Percentiles rank a stretch among this genome's conserved stretches.
Evolutionary conservation across 202 grass and related monocot genomes (phyloP).

Genomic region (Miscanthus sacchariflorus): DNA sequence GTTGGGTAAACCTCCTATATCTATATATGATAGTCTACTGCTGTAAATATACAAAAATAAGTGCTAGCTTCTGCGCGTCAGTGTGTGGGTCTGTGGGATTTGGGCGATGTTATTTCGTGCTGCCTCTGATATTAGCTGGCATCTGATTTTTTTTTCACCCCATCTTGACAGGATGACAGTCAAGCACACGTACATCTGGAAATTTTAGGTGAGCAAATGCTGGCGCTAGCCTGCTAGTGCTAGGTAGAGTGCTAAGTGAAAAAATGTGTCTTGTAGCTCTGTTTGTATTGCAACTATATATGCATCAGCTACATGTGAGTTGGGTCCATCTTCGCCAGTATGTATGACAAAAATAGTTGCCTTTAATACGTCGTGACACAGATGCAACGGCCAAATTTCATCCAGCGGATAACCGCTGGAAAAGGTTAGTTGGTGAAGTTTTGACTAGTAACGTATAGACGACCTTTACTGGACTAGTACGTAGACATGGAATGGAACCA

Average conservation of each 20-base stretch:
- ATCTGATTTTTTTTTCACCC: neutral
- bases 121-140: neutral
- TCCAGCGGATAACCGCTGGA: neutral
- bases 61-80: neutral
- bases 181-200: neutral
- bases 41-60: neutral
- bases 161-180: neutral
- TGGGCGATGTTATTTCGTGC: neutral
- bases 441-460: neutral
- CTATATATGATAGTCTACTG: neutral
- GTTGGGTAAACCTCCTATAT: neutral
- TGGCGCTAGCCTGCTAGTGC: neutral
- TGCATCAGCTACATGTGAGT: constrained; percentile 9
- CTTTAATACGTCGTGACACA: neutral
- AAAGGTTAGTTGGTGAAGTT: neutral
- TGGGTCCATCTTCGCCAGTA: neutral
- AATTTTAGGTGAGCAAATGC: neutral
- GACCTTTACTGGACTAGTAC: no score
- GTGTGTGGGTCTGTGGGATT: neutral
- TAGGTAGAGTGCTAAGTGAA: neutral
- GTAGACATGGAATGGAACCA: no score
- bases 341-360: constrained; percentile 19
- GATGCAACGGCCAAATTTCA: neutral
- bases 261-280: neutral
- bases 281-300: neutral